These are phyloP conservation scores for Epichloe glyceriae DNA, from an alignment of 2,329 filamentous ascomycete species.

Conservation along the genomic window DNA sequence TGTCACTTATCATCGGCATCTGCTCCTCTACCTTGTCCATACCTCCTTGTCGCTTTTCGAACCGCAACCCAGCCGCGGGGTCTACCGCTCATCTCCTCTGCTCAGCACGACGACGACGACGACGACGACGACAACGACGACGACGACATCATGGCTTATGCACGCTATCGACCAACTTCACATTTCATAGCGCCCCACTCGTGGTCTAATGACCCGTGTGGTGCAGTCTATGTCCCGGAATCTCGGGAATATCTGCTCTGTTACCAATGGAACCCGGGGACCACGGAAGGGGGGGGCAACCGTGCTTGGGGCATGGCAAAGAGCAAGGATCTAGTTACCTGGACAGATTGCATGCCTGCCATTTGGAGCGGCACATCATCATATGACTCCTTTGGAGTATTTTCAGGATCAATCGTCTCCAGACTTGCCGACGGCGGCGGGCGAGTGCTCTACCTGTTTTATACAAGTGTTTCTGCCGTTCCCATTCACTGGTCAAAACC, in stretches of 20 bases:
- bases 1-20: too few species aligned
- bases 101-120: too few species aligned
- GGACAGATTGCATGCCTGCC: slow-evolving; percentile 8
- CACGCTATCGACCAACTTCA: slow-evolving; percentile 7
- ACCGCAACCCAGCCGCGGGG: too few species aligned
- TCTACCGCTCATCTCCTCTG: too few species aligned
- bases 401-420: slow-evolving; percentile 30
- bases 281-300: slow-evolving; percentile 15
- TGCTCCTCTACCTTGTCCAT: too few species aligned
- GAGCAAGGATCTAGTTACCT: slow-evolving; percentile 28
- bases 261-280: slow-evolving; percentile 19
- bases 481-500: slow-evolving; percentile 32
- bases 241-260: slow-evolving; percentile 29
- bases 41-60: too few species aligned
- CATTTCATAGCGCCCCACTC: slow-evolving; percentile 26
- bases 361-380: slow-evolving; percentile 16
- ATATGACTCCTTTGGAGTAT: slow-evolving; percentile 30
- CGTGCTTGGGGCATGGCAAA: slow-evolving; percentile 19
- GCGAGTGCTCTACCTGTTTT: slow-evolving; percentile 22
- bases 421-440: slow-evolving; percentile 25
- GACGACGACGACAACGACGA: background rate
- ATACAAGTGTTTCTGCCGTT: slow-evolving; percentile 29
- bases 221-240: slow-evolving; percentile 27
- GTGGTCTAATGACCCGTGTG: slow-evolving; percentile 28
- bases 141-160: slow-evolving; percentile 2